These are phyloP conservation scores for Nemania sp. DNA, from an alignment of 2,329 filamentous ascomycete species.

Conservation along the genomic window DNA sequence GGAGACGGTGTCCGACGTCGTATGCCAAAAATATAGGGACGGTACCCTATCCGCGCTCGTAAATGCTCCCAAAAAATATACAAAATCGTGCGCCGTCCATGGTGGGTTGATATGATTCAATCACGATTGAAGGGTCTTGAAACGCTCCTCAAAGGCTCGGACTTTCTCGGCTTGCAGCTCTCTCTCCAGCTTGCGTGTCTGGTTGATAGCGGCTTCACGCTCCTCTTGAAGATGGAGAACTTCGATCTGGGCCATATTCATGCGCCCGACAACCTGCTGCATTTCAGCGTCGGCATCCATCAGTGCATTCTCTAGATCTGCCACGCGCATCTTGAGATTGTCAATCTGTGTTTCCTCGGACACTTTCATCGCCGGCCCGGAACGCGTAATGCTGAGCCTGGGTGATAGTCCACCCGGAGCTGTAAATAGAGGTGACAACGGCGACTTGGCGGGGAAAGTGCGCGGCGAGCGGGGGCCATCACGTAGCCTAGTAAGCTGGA, in stretches of 20 bases:
- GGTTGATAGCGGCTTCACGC: conserved; percentile 72
- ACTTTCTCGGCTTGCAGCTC: conserved; percentile 69
- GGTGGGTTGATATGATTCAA: conserved; percentile 3
- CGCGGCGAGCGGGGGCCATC: conserved; percentile 53
- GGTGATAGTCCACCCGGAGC: conserved; percentile 55
- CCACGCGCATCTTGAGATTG: conserved; percentile 75
- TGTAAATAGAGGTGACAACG: conserved; percentile 65
- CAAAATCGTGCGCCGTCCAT: conserved; percentile 17
- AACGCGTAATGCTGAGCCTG: conserved; percentile 52
- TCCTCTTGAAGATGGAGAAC: conserved; percentile 78
- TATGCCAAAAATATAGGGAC: conserved; percentile 21
- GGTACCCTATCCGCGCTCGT: conserved; percentile 19
- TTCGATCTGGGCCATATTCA: conserved; percentile 83
- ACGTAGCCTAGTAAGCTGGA: conserved; percentile 76
- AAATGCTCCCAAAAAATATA: conserved; percentile 27
- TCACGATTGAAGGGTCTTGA: conserved; percentile 41
- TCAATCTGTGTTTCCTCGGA: conserved; percentile 76
- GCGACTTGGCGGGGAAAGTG: conserved; percentile 61
- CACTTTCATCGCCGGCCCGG: conserved; percentile 64
- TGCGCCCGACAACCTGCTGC: conserved; percentile 79
- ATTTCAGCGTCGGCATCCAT: conserved; percentile 78
- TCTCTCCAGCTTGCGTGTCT: conserved; percentile 71
- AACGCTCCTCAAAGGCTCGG: conserved; percentile 52
- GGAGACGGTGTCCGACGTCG: conserved; percentile 12
- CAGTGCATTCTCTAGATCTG: conserved; percentile 83